Evolutionary conservation across 768 basidiomycete species (phyloP).

Genomic region (Xanthoconium stramineum): DNA sequence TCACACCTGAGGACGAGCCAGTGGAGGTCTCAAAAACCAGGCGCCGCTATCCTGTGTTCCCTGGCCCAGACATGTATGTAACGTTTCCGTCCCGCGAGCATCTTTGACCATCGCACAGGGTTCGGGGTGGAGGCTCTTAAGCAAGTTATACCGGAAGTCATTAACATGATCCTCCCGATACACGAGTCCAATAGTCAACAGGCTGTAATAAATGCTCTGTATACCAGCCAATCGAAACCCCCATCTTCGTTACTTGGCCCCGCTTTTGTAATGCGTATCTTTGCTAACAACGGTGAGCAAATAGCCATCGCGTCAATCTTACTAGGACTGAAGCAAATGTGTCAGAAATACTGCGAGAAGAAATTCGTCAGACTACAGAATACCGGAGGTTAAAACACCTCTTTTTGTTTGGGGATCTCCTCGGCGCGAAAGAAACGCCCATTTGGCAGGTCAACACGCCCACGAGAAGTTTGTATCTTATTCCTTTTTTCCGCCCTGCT

Average conservation of each 20-base stretch:
- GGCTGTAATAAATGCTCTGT: not conserved
- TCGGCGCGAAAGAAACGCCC: not conserved
- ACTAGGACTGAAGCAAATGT: not conserved
- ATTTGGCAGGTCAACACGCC: slow-evolving; percentile 2
- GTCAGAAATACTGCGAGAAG: slow-evolving; percentile 19
- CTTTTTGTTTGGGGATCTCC: slow-evolving; percentile 6
- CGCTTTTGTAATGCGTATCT: not conserved
- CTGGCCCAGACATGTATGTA: slow-evolving; percentile 5
- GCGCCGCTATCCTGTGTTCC: slow-evolving; percentile 8
- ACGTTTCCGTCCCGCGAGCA: not conserved
- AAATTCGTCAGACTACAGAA: slow-evolving; percentile 11
- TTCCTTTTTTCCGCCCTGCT: not conserved
- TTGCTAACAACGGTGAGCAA: slow-evolving; percentile 6
- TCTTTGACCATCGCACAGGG: not conserved
- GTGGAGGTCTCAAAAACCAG: slow-evolving; percentile 13
- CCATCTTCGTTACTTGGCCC: slow-evolving; percentile 3
- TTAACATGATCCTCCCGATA: slow-evolving; percentile 4
- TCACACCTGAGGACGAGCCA: not conserved
- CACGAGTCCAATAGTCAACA: not conserved
- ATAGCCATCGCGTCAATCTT: no score
- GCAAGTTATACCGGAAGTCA: not conserved
- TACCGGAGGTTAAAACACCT: slow-evolving; percentile 18
- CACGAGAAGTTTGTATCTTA: not conserved
- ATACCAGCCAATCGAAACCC: not conserved
- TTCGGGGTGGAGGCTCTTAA: slow-evolving; percentile 6